A percentile compares a stretch with the other conserved stretches of the same genome.
Evolutionary conservation across 2,329 filamentous ascomycete genomes (phyloP).

Genomic region (Tolypocladium nubicola): DNA sequence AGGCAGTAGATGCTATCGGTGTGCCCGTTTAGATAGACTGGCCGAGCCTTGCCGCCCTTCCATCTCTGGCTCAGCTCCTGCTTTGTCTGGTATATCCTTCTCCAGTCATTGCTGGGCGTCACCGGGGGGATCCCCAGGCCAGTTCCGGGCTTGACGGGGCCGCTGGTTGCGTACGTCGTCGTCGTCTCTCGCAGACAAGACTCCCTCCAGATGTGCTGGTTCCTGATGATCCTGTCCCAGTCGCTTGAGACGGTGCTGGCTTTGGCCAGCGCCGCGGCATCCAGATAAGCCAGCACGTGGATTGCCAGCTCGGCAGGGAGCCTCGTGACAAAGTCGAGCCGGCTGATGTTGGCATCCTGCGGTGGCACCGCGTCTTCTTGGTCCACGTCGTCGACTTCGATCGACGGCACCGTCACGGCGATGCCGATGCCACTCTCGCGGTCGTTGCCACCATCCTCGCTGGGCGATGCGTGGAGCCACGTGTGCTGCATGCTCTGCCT

Average conservation of each 20-base stretch:
- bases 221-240: constrained; percentile 37
- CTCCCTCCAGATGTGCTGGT: constrained; percentile 53
- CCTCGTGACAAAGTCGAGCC: constrained; percentile 45
- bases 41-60: constrained; percentile 66
- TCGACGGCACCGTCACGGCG: constrained; percentile 33
- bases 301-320: constrained; percentile 50
- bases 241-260: constrained; percentile 37
- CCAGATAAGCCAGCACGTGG: constrained; percentile 45
- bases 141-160: constrained; percentile 37
- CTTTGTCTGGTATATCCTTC: constrained; percentile 70
- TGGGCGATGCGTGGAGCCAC: constrained; percentile 27
- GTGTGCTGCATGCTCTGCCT: constrained; percentile 26
- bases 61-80: constrained; percentile 68
- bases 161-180: constrained; percentile 46
- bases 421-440: constrained; percentile 57
- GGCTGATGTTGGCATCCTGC: constrained; percentile 32
- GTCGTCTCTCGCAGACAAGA: constrained; percentile 53
- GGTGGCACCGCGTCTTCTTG: constrained; percentile 17
- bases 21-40: constrained; percentile 87
- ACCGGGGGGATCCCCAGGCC: constrained; percentile 47
- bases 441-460: constrained; percentile 39
- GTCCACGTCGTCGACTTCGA: constrained; percentile 25
- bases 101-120: constrained; percentile 66
- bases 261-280: constrained; percentile 38
- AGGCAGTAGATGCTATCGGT: constrained; percentile 95